Percentiles rank a stretch among this genome's conserved stretches.
Conservation (phyloP, 1,139 yeast genomes). For the Hanseniaspora gamundiae region DNA sequence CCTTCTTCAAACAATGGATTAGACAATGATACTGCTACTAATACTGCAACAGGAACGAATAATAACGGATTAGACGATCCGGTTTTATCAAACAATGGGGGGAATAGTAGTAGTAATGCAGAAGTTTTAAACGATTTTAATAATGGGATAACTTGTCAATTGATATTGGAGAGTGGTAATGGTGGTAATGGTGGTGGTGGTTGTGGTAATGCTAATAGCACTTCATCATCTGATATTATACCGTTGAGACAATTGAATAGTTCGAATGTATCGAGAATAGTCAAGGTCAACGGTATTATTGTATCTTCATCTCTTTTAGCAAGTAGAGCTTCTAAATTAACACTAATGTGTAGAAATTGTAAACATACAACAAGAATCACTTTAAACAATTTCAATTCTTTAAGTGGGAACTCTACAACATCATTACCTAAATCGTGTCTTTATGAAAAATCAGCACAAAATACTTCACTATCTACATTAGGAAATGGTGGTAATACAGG, state of each 20-base stretch:
- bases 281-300: slow-evolving; percentile 84
- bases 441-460: slow-evolving; percentile 22
- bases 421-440: slow-evolving; percentile 65
- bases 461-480: slow-evolving; percentile 15
- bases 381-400: slow-evolving; percentile 37
- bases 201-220: slow-evolving; percentile 17
- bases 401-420: slow-evolving; percentile 55
- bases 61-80: slow-evolving; percentile 39
- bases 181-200: slow-evolving; percentile 3
- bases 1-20: too few relatives aligned
- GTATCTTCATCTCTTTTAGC: slow-evolving; percentile 83
- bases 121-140: slow-evolving; percentile 13
- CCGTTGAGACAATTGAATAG: slow-evolving; percentile 78
- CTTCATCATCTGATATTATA: slow-evolving; percentile 62
- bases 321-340: slow-evolving; percentile 78
- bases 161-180: slow-evolving; percentile 35
- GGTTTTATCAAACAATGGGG: slow-evolving; percentile 11
- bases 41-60: slow-evolving; percentile 4
- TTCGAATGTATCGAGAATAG: slow-evolving; percentile 78
- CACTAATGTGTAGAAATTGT: slow-evolving; percentile 80
- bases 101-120: slow-evolving; percentile 10
- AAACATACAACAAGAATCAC: slow-evolving; percentile 59
- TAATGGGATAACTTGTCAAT: slow-evolving; percentile 45
- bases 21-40: too few relatives aligned
- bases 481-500: slow-evolving; percentile 3